Base-by-base conservation (phyloP, 2,329 filamentous ascomycete genomes). In the Ascochyta viciae-villosae region DNA sequence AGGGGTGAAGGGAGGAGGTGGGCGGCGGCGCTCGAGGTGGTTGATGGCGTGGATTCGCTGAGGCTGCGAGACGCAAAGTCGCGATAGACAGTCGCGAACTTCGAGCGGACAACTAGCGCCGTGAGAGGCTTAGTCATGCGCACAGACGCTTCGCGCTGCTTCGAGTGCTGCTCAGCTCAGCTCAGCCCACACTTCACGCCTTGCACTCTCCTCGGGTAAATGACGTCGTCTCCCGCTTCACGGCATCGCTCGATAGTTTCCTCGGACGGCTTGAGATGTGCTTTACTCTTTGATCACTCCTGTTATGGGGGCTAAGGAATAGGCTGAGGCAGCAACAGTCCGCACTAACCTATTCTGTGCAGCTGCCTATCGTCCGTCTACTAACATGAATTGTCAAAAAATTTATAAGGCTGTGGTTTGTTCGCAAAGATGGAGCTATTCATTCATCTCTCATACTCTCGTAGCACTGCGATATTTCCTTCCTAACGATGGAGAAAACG, bases 41-140 rank as follows among this genome's bases (percentile, higher is more conserved):
- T 56, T 22, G 50, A 35, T 24, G 48, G 48, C 56, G 49, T 33
- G 26, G 34, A 23, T 31, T 56, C 53, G 38, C 57, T 51, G 35
- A 58, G 47, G 39, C 40, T 44, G 41, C 51, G 53, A 38, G 46
- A 34, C 31, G 55, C 60, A 58, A 65, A 58, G 62, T 65, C 54
- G 57, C 62, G 58, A 63, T 61, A 23, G 50, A 27, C 15, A 33
- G 49, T 58, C 56, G 57, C 62, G 51, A 57, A 63, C 48, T 56
- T 60, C 35, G 46, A 52, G 53, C 38, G 48, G 39, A 40, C 37
- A 35, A 35, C 51, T 60, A 61, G 50, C 54, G 59, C 51, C 35
- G 35, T 37, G 15, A 48, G 9, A 26, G 45, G 33, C 50, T 58
- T 58, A 54, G 54, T 58, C 50, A 61, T 38, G 41, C 46, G 51